phyloP scores from a whole-genome alignment of 2,329 filamentous ascomycete genomes.

The Aspergillus transmontanensis region DNA sequence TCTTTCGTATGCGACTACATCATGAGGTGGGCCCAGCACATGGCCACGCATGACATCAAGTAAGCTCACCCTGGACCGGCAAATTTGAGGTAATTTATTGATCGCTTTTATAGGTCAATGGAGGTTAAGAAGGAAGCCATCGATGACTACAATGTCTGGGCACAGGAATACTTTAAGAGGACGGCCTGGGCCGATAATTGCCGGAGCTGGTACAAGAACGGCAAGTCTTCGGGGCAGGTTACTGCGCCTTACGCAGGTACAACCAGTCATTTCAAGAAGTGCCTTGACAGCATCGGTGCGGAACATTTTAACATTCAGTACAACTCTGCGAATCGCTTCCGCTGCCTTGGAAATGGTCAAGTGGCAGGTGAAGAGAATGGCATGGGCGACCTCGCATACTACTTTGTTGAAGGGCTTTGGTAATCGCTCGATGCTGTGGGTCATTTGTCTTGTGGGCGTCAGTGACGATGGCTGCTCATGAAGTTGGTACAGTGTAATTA shows the following conservation, averaged over 20 bases:
- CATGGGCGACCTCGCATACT: constrained; percentile 20
- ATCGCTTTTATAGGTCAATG: constrained; percentile 21
- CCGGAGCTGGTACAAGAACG: constrained; percentile 1
- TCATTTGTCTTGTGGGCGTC: not conserved
- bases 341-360: constrained; percentile 22
- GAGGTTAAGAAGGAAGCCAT: constrained; percentile 29
- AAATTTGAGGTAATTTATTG: not conserved
- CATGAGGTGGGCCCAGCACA: constrained; percentile 33
- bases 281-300: constrained; percentile 20
- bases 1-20: constrained; percentile 32
- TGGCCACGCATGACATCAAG: constrained; percentile 36
- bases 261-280: constrained; percentile 19
- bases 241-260: constrained; percentile 19
- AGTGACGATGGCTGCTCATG: not conserved
- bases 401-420: not conserved
- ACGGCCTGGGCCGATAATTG: constrained; percentile 29
- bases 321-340: constrained; percentile 21
- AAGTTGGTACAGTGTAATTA: not conserved
- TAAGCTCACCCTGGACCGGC: constrained; percentile 12
- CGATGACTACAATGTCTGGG: constrained; percentile 37
- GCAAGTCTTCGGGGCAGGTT: constrained; percentile 21
- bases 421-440: not conserved
- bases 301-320: constrained; percentile 27
- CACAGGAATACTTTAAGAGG: constrained; percentile 35
- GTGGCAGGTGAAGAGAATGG: constrained; percentile 40